Evolutionary conservation across 441 rosid species (phyloP), one percentile per base, ranked within the genome.

Genomic region (Monsonia emarginata): DNA sequence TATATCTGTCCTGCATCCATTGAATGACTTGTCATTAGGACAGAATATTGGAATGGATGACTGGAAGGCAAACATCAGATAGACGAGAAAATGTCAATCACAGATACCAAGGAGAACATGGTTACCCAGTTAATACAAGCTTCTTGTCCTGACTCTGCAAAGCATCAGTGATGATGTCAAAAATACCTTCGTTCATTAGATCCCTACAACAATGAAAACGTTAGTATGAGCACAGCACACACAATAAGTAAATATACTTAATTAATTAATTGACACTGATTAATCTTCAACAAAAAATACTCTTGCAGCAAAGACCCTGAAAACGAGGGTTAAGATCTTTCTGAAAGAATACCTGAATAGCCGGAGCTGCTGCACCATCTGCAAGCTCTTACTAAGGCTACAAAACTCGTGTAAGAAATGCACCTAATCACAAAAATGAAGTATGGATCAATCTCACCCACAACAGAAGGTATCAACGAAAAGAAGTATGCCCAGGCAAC

Each of bases 1-100:
- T 77, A 95, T 91, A 82, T 95, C 99, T 90, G 99, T 87, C 94
- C 99, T 95, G 99, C 95, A 91, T 78, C 83, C 90, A 87, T 78
- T 73, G 78, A 82, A 78, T 65, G 64, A 75, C 48, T 72, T 70
- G 69, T 63, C 63, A 71, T 85, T 74, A 86, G 82, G 48, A 19
- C 68, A 62, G 25, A 72, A 27, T 61, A 69, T 68, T 36, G 25
- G 67, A 24, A 52, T 61, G 58, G 31, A n/a, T n/a, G n/a, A n/a
- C n/a, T n/a, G n/a, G n/a, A n/a, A n/a, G n/a, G n/a, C n/a, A n/a
- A n/a, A n/a, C n/a, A n/a, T n/a, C n/a, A n/a, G n/a, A n/a, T n/a
- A n/a, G n/a, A n/a, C n/a, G n/a, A n/a, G n/a, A n/a, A n/a, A n/a
- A n/a, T n/a, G n/a, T n/a, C n/a, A n/a, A n/a, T n/a, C 14, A 63